Evolutionary conservation across 1,284 basidiomycete species (phyloP), one percentile per base, ranked within the genome.

Genomic region (Psilocybe mexicana): DNA sequence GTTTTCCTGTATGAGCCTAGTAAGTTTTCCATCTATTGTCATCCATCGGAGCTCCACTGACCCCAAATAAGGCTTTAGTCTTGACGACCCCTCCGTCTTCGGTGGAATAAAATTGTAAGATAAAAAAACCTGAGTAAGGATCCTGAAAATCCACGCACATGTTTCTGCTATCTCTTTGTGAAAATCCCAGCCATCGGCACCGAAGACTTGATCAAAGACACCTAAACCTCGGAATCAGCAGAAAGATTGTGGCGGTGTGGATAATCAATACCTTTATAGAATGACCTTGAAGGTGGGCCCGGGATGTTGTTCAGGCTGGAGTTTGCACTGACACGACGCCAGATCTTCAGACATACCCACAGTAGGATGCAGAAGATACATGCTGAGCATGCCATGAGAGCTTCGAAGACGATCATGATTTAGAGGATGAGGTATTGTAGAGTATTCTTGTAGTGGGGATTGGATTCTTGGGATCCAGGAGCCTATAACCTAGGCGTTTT

Each of bases 111-210:
- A 6, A 49, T 26, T 28, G 6, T 12, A 12, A 40, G 6, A 3
- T 12, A 40, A 40, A 12, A 12, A 45, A 45, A 36, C 46, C 8
- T 14, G 25, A 33, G 23, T 42, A 33, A 6, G n/a, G n/a, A n/a
- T n/a, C n/a, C n/a, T n/a, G n/a, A n/a, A n/a, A n/a, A n/a, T n/a
- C n/a, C 18, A 44, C 58, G 7, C 60, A 73, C 72, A 73, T 55
- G 64, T 62, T 36, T 66, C 53, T 2, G 65, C 58, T 8, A 73
- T 57, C 14, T 65, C 58, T 36, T 59, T 54, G 60, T 73, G 68
- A 50, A 67, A 72, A 26, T 69, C 65, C 72, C 72, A 73, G 35
- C 59, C 70, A 52, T 69, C 53, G n/a, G 59, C 26, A 45, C 65
- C 65, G 53, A 70, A 71, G 14, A 72, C 48, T 47, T 69, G 61